These are phyloP conservation scores for Heritiera littoralis DNA, from an alignment of 345 rosid species.

Conservation along the genomic window DNA sequence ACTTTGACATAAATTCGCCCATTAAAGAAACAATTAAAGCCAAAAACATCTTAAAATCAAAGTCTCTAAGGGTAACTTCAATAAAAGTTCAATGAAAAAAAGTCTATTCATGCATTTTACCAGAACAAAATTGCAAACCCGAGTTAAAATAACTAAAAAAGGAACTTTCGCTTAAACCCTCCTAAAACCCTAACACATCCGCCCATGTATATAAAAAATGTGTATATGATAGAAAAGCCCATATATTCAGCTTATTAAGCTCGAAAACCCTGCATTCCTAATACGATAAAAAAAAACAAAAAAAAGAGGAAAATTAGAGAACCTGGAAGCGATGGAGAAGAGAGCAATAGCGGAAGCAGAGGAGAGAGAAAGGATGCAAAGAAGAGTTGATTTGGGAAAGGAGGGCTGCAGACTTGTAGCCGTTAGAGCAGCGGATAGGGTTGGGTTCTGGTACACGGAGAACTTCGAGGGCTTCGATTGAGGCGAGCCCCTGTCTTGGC, in stretches of 20 bases:
- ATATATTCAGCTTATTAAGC: not conserved
- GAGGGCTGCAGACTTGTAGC: conserved; percentile 78
- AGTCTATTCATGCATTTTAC: not conserved
- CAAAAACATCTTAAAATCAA: not conserved
- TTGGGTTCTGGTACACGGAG: conserved; percentile 78
- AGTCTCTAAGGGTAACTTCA: not conserved
- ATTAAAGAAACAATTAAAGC: not conserved
- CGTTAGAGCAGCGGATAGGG: conserved; percentile 71
- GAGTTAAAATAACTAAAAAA: not conserved
- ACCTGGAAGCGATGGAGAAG: conserved; percentile 54
- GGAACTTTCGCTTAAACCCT: not conserved
- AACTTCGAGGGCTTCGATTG: conserved; percentile 58
- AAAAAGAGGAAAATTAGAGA: not conserved
- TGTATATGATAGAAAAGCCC: not conserved
- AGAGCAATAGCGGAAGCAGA: conserved; percentile 65
- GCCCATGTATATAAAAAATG: not conserved
- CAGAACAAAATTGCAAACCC: not conserved
- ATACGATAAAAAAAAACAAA: not conserved
- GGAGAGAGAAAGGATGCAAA: conserved; percentile 54
- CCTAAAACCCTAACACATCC: conserved; percentile 24
- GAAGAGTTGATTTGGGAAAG: conserved; percentile 41
- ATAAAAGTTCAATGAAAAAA: not conserved
- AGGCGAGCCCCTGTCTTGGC: conserved; percentile 31
- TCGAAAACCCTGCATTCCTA: not conserved
- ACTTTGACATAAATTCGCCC: not conserved